These are phyloP conservation scores for Calocera cornea DNA, from an alignment of 768 basidiomycete genomes.

Conservation along the genomic window DNA sequence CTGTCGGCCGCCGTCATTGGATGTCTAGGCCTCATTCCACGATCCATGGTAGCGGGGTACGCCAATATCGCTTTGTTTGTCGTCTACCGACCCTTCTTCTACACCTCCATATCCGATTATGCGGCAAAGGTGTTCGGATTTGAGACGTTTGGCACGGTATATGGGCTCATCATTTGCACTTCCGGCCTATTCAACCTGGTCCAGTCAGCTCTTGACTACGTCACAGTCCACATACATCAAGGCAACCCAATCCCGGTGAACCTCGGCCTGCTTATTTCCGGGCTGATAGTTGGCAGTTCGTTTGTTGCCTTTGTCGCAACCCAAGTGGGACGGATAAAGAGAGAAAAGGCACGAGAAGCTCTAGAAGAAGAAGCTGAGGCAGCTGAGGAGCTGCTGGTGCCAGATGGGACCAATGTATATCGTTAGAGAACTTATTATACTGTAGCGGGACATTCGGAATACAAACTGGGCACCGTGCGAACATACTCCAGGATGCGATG, in stretches of 20 bases:
- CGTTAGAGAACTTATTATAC: background rate
- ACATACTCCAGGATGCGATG: too few species aligned
- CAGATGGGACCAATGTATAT: background rate
- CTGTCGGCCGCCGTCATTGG: background rate
- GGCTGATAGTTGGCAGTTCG: background rate
- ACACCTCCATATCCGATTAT: background rate
- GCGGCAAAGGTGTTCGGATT: slow-evolving; percentile 1
- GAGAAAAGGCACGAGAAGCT: background rate
- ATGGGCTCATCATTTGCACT: background rate
- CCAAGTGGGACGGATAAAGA: background rate
- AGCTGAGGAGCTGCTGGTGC: background rate
- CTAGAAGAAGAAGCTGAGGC: background rate
- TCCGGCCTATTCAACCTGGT: slow-evolving; percentile 1
- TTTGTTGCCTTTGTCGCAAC: background rate
- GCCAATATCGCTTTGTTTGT: background rate
- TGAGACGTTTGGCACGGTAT: background rate
- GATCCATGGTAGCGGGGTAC: background rate
- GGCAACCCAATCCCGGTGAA: background rate
- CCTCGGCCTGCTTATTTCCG: background rate
- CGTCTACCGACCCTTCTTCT: background rate
- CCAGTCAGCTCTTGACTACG: background rate
- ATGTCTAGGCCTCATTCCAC: background rate
- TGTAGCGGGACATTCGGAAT: too few species aligned
- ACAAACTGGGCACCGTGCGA: too few species aligned
- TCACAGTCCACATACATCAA: background rate